phyloP scores from a whole-genome alignment of 2,329 filamentous ascomycete species.

The Daldinia sp. region DNA sequence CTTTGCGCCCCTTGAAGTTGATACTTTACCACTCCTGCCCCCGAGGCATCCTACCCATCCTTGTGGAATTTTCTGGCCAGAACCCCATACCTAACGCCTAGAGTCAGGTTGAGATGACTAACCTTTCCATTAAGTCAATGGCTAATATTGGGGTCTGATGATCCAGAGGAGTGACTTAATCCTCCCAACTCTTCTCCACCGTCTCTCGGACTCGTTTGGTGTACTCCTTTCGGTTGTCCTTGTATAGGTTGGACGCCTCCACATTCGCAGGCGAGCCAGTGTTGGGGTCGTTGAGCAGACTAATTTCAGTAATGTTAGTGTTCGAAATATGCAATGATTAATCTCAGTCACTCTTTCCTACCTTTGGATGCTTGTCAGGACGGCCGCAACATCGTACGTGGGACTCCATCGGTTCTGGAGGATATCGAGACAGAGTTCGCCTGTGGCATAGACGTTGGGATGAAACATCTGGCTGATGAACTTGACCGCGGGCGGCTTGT shows the following conservation, averaged over 20 bases:
- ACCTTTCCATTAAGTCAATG: neutral
- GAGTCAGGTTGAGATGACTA: slow-evolving; percentile 17
- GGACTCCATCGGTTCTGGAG: slow-evolving; percentile 98
- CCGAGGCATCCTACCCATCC: slow-evolving; percentile 19
- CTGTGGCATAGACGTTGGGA: slow-evolving; percentile 97
- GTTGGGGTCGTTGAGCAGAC: slow-evolving; percentile 96
- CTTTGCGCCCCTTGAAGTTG: slow-evolving; percentile 22
- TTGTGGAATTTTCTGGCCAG: slow-evolving; percentile 7
- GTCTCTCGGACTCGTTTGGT: slow-evolving; percentile 95
- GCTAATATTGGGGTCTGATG: neutral
- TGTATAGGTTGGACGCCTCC: slow-evolving; percentile 97
- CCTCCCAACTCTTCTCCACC: slow-evolving; percentile 99
- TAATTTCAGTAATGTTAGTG: slow-evolving; percentile 54
- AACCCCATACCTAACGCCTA: slow-evolving; percentile 8
- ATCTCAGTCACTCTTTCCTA: slow-evolving; percentile 53
- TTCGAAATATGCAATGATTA: neutral
- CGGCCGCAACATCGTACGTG: slow-evolving; percentile 97
- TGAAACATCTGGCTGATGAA: slow-evolving; percentile 99
- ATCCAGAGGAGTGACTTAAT: slow-evolving; percentile 61
- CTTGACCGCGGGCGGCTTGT: slow-evolving; percentile 97
- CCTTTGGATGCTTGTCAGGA: slow-evolving; percentile 98
- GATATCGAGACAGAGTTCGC: slow-evolving; percentile 96
- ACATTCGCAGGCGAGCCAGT: slow-evolving; percentile 98
- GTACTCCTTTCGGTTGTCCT: slow-evolving; percentile 97
- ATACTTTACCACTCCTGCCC: slow-evolving; percentile 15